These are phyloP conservation scores for Lasiodiplodia gonubiensis DNA, from an alignment of 2,329 filamentous ascomycete species.

Conservation along the genomic window DNA sequence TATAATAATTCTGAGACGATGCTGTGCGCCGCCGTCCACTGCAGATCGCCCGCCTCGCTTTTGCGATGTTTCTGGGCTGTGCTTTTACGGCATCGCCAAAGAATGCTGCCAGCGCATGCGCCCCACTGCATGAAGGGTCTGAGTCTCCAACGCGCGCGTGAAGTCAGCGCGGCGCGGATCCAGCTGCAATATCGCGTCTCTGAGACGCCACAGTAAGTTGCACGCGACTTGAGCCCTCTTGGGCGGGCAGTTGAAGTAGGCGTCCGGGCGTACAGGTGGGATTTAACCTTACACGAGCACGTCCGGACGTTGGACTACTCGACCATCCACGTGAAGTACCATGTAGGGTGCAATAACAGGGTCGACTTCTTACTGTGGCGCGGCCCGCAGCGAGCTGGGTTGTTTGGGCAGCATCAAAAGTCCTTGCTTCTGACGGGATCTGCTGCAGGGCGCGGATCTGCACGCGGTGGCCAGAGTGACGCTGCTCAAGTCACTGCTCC, in stretches of 20 bases:
- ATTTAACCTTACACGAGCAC: no score
- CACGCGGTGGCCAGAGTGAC: conserved; percentile 1
- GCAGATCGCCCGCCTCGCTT: conserved; percentile 24
- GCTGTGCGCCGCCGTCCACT: conserved; percentile 21
- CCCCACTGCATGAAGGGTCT: conserved; percentile 25
- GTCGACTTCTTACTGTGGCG: background rate
- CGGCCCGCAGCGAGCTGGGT: conserved; percentile 20
- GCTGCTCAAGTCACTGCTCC: conserved; percentile 14
- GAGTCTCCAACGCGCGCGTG: conserved; percentile 4
- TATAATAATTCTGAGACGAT: conserved; percentile 26
- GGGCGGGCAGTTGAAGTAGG: no score
- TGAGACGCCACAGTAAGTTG: background rate
- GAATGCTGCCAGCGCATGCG: conserved; percentile 22
- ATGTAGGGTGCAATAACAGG: no score
- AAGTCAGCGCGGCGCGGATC: conserved; percentile 9
- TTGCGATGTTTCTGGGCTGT: conserved; percentile 24
- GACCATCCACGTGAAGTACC: no score
- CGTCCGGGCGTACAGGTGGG: no score
- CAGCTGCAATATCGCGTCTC: conserved; percentile 9
- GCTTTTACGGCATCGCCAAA: conserved; percentile 3
- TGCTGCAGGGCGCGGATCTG: conserved; percentile 27
- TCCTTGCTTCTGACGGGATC: conserved; percentile 29
- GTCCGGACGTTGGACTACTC: no score
- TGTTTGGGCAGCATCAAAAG: conserved; percentile 23
- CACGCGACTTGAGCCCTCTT: no score